Conservation (phyloP, 108 stramenopile species). For the Fragilaria radians region DNA sequence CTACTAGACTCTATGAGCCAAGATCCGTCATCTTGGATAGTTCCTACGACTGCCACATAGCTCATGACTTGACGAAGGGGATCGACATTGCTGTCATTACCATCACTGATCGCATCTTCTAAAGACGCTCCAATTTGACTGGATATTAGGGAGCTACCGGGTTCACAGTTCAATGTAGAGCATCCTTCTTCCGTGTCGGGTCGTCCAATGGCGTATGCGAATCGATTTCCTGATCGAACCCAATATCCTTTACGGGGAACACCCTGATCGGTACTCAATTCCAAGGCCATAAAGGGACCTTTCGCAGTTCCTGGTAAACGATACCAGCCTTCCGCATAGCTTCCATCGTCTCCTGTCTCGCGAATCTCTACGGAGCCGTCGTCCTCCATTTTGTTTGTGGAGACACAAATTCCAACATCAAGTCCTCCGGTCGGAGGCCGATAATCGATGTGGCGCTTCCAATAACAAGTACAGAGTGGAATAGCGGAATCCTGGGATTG, state of each 20-base stretch:
- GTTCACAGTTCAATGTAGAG: background rate
- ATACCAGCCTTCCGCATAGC: constrained; percentile 48
- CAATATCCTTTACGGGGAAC: constrained; percentile 26
- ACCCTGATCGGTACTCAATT: constrained; percentile 23
- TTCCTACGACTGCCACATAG: constrained; percentile 1
- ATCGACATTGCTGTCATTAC: background rate
- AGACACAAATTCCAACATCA: constrained; percentile 43
- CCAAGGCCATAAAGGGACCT: constrained; percentile 29
- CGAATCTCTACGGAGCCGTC: constrained; percentile 25
- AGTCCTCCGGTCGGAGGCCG: constrained; percentile 35
- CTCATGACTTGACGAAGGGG: constrained; percentile 1
- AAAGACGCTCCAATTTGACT: background rate
- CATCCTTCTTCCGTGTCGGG: constrained; percentile 1
- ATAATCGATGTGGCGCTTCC: constrained; percentile 34
- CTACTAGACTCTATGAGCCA: constrained; percentile 1
- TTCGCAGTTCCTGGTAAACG: constrained; percentile 16
- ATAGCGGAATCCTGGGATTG: constrained; percentile 4
- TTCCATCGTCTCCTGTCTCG: constrained; percentile 39
- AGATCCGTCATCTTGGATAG: background rate
- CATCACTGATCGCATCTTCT: background rate
- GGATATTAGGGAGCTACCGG: background rate
- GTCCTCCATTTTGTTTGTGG: constrained; percentile 7
- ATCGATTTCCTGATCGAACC: constrained; percentile 32
- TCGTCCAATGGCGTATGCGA: constrained; percentile 44
- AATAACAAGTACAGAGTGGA: constrained; percentile 35